A percentile compares a stretch with the other conserved stretches of the same genome.
Evolutionary conservation across 2,329 filamentous ascomycete genomes (phyloP).

Genomic region (Colletotrichum echinochloae): DNA sequence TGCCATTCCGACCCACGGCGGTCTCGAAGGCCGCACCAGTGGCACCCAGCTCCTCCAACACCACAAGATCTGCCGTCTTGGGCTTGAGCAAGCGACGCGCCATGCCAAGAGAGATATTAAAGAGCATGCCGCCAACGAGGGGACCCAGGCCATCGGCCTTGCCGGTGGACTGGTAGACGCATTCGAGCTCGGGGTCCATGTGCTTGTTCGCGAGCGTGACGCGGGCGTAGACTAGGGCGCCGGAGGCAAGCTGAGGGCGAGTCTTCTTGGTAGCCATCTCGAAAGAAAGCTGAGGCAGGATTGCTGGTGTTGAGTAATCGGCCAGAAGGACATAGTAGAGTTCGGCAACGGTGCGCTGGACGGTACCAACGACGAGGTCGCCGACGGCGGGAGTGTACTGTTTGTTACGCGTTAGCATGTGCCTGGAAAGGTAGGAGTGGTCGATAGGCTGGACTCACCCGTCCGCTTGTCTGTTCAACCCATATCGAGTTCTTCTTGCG

Average conservation of each 20-base stretch:
- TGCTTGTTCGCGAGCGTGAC: constrained; percentile 82
- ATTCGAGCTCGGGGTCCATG: constrained; percentile 91
- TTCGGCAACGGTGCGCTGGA: constrained; percentile 81
- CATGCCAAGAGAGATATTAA: constrained; percentile 82
- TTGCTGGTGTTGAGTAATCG: constrained; percentile 70
- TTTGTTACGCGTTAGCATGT: constrained; percentile 40
- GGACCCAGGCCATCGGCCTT: constrained; percentile 90
- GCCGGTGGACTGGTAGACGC: constrained; percentile 86
- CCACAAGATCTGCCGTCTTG: constrained; percentile 70
- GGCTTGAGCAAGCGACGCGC: constrained; percentile 81
- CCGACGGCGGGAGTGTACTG: constrained; percentile 84
- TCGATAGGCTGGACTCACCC: constrained; percentile 62
- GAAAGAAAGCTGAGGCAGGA: constrained; percentile 90
- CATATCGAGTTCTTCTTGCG: constrained; percentile 81
- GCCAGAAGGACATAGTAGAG: constrained; percentile 84
- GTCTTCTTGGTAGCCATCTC: constrained; percentile 94
- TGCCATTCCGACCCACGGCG: constrained; percentile 91
- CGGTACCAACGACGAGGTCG: constrained; percentile 89
- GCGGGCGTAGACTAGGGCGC: constrained; percentile 89
- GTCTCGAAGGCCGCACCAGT: constrained; percentile 91
- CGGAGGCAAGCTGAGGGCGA: constrained; percentile 78
- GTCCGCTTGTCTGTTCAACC: constrained; percentile 77
- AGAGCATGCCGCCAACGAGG: constrained; percentile 87
- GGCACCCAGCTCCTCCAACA: constrained; percentile 82
- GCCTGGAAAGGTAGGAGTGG: not conserved